Percentiles rank a stretch among this genome's conserved stretches.
phyloP scores from a whole-genome alignment of 2,329 filamentous ascomycete species.

The Epichloe gansuensis region DNA sequence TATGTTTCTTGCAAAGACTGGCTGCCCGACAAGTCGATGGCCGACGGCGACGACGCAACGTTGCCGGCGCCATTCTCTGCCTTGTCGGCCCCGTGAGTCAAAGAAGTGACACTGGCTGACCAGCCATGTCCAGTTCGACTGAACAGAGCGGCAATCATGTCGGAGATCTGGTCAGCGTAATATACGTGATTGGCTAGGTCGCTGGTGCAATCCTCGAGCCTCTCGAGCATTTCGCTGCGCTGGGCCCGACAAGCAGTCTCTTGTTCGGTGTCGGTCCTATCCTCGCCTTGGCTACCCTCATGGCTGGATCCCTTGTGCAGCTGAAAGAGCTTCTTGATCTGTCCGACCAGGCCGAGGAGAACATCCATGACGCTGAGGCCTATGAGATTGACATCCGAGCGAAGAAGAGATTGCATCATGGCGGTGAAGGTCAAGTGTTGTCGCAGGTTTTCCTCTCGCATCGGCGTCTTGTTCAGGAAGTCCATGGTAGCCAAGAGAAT shows the following conservation, averaged over 20 bases:
- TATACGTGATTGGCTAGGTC: conserved; percentile 89
- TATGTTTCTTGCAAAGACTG: conserved; percentile 36
- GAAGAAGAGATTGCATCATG: conserved; percentile 70
- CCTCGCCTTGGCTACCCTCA: conserved; percentile 20
- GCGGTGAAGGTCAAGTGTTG: conserved; percentile 64
- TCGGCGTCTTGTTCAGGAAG: conserved; percentile 51
- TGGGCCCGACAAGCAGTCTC: conserved; percentile 27
- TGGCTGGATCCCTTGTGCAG: conserved; percentile 31
- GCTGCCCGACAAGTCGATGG: conserved; percentile 29
- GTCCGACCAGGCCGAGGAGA: conserved; percentile 69
- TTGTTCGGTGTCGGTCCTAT: conserved; percentile 19
- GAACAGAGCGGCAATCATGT: conserved; percentile 80
- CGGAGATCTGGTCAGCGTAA: conserved; percentile 88
- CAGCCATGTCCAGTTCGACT: conserved; percentile 58
- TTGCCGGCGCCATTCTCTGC: conserved; percentile 29
- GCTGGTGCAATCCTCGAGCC: conserved; percentile 75
- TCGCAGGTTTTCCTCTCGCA: conserved; percentile 57
- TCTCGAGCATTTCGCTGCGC: conserved; percentile 51
- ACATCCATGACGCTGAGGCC: conserved; percentile 95
- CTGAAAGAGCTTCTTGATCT: conserved; percentile 67
- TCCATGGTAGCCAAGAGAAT: conserved; percentile 78
- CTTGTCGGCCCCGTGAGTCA: conserved; percentile 27
- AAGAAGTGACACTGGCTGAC: conserved; percentile 29
- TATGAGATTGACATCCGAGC: conserved; percentile 85
- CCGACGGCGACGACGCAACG: conserved; percentile 16